Evolutionary conservation across 2,329 filamentous ascomycete species (phyloP), one percentile per base, ranked within the genome.

Genomic region (Claviceps arundinis): DNA sequence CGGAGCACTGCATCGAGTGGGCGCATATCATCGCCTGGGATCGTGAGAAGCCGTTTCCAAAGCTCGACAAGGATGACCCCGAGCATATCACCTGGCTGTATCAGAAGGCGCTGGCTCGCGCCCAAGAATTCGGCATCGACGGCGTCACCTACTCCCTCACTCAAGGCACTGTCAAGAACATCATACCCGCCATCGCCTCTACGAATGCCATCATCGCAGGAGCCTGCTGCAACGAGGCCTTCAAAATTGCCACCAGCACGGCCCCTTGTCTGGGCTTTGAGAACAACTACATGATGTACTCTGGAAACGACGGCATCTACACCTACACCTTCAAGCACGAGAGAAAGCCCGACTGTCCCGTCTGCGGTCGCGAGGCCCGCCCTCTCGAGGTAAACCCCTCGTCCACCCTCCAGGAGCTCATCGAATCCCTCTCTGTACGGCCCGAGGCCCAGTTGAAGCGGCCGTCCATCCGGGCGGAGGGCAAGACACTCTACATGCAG

Each of bases 251-350:
- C 43, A 95, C 88, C 14, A 81, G 77, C 48, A 81, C 84, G 40
- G 93, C 91, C 37, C 89, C 91, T 0, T 84, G 82, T 57, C 75
- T 98, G 16, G 87, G 85, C 13, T 75, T 81, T 56, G 82, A 85
- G 45, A 85, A 85, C 52, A 95, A 95, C 66, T 98, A 98, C 71
- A 97, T 97, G 90, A 95, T 96, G 87, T 98, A 98, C 68, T 95
- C 89, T 13, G 93, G 94, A 47, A 90, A 97, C 62, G 91, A 95
- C 62, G 80, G 86, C 58, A 85, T 98, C 58, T 98, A 98, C 72
- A 98, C 93, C 0, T 96, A 95, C 68, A 98, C 93, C 0, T 98
- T 97, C 66, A 84, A 89, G 62, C 89, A 95, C 62, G 85, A 96
- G 70, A 88, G 87, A 73, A 97, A 96, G 68, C 78, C 85, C 16